Conservation (phyloP, 371 early-diverging fungal species). For the Mucor irregularis region DNA sequence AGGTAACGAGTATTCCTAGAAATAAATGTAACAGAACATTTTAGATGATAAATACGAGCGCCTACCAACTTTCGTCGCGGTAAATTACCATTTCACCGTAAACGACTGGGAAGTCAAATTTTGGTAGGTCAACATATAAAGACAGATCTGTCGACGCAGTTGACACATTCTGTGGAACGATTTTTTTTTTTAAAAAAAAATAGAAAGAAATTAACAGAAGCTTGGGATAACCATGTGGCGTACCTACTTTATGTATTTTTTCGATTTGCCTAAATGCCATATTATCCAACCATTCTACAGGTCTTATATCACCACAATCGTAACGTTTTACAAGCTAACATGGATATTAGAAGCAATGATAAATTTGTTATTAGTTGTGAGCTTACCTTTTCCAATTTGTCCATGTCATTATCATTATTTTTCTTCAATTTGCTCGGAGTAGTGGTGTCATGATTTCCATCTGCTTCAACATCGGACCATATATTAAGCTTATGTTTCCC, state of each 20-base stretch:
- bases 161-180: constrained; percentile 46
- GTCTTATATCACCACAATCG: constrained; percentile 83
- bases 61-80: neutral
- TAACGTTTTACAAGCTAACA: constrained; percentile 75
- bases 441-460: constrained; percentile 52
- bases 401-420: constrained; percentile 67
- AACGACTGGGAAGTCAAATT: constrained; percentile 92
- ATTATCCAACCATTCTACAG: constrained; percentile 90
- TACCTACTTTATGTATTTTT: constrained; percentile 66
- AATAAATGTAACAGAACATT: too few species aligned
- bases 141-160: constrained; percentile 59
- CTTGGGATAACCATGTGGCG: neutral
- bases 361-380: too few species aligned
- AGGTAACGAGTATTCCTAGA: constrained; percentile 39
- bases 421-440: constrained; percentile 63
- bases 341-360: neutral
- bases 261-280: constrained; percentile 85
- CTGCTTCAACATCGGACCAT: constrained; percentile 70
- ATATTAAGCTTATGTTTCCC: constrained; percentile 81
- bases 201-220: too few species aligned
- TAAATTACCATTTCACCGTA: constrained; percentile 74
- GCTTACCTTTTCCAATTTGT: constrained; percentile 80
- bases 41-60: too few species aligned
- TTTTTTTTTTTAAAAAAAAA: neutral
- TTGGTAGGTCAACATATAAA: constrained; percentile 87